Conservation (phyloP, 192 early-diverging fungal species). For the Dissophora ornata region DNA sequence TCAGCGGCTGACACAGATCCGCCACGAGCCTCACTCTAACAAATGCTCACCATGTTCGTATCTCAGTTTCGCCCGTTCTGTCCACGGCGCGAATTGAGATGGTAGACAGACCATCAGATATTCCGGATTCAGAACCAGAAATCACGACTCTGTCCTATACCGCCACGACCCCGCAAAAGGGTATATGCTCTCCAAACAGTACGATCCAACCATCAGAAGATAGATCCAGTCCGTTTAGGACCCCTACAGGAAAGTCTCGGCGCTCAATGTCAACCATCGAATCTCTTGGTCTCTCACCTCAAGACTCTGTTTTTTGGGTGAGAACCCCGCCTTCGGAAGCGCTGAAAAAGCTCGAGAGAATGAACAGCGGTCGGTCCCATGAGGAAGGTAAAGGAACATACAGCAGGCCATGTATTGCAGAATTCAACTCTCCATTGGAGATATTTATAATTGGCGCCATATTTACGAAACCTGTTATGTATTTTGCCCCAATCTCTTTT, state of each 20-base stretch:
- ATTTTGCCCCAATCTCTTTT: too few species aligned
- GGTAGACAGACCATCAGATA: background rate
- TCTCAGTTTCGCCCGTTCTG: too few species aligned
- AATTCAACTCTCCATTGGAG: too few species aligned
- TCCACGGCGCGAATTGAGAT: background rate
- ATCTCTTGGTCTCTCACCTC: constrained; percentile 40
- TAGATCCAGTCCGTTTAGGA: constrained; percentile 27
- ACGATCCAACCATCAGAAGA: background rate
- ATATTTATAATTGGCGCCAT: too few species aligned
- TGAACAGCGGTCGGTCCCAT: constrained; percentile 32
- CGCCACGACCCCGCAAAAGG: constrained; percentile 13
- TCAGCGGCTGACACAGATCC: too few species aligned
- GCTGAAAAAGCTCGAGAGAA: constrained; percentile 19
- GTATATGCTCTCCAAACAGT: background rate
- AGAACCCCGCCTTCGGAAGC: constrained; percentile 43
- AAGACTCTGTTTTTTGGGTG: constrained; percentile 50
- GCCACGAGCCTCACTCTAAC: too few species aligned
- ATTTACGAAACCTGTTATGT: too few species aligned
- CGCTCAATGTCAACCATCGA: constrained; percentile 16
- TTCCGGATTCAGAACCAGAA: background rate
- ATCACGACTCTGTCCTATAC: too few species aligned
- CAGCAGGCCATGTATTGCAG: background rate
- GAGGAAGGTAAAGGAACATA: constrained; percentile 43
- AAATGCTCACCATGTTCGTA: too few species aligned
- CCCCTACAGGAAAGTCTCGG: constrained; percentile 24